Evolutionary conservation across 2,329 filamentous ascomycete genomes (phyloP), one percentile per base, ranked within the genome.

Genomic region (Sporothrix phasma): DNA sequence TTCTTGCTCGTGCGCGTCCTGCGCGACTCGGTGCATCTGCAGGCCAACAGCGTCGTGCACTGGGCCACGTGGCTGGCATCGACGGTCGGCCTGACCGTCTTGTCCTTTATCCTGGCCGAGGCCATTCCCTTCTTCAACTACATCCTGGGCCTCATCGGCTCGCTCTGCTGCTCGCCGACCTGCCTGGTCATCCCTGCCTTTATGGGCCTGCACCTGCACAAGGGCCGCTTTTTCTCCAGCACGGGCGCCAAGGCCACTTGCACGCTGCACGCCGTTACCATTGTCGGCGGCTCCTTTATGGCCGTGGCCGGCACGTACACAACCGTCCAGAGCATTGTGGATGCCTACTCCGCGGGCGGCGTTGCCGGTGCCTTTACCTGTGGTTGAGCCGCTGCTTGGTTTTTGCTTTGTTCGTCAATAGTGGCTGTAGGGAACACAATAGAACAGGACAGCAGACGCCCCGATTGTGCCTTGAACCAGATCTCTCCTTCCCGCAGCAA

Each of bases 1-100:
- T 64, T 59, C 24, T n/a, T 64, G 24, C 61, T 75, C 56, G 74
- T 75, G 5, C 72, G 74, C 15, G 65, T 74, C 10, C 68, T 74
- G 26, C 72, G 73, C 34, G 65, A 71, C 66, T 66, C 64, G 22
- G 39, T 24, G 5, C 73, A 75, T 65, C 70, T 74, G 11, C 73
- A 74, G 68, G 66, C 67, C 39, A 72, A 73, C 66, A 71, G 69
- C 3, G 17, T 69, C 4, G 66, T 71, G 5, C 72, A 74, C 66
- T 74, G 72, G 73, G 63, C 66, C 13, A 68, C 69, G 17, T 75
- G 73, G 73, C 61, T 66, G 37, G 54, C 59, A 5, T 56, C 51
- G 11, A 66, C 58, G 31, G 17, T 67, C 3, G 19, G 51, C 1
- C 49, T 68, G 3, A 63, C 60, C 29, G n/a, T 63, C 5, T 62